Percentiles rank a stretch among this genome's conserved stretches.
Conservation (phyloP, 164 flowering plant genomes). For the Santalum album region DNA sequence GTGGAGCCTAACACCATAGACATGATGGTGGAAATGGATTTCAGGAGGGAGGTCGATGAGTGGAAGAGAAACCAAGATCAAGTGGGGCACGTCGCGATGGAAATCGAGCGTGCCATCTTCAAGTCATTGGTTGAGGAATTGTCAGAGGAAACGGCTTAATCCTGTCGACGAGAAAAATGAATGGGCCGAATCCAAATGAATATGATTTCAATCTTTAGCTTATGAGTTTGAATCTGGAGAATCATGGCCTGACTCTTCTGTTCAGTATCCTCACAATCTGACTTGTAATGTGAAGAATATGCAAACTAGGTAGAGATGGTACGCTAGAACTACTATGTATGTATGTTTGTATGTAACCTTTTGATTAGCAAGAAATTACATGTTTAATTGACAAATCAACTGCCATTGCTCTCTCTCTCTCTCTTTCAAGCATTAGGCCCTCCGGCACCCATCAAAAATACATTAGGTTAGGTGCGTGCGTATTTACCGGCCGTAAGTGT, state of each 20-base stretch:
- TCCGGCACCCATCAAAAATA: too few relatives aligned
- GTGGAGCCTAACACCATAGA: conserved; percentile 60
- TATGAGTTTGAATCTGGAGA: neutral
- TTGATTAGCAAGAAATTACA: too few relatives aligned
- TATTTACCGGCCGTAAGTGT: too few relatives aligned
- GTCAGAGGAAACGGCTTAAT: conserved; percentile 27
- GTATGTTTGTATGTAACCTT: too few relatives aligned
- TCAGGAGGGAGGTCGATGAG: conserved; percentile 30
- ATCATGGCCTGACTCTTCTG: neutral
- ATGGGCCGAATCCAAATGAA: neutral
- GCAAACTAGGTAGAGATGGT: neutral
- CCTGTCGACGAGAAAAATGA: neutral
- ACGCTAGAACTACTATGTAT: too few relatives aligned
- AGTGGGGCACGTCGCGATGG: conserved; percentile 24
- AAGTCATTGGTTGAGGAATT: conserved; percentile 50
- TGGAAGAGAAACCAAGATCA: conserved; percentile 45
- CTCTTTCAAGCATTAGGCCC: too few relatives aligned
- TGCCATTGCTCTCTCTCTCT: too few relatives aligned
- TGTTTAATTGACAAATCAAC: too few relatives aligned
- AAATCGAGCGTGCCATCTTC: conserved; percentile 47
- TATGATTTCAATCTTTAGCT: neutral
- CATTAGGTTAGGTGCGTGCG: too few relatives aligned
- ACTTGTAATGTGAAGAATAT: neutral
- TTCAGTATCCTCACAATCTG: neutral
- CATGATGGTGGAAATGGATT: conserved; percentile 77